Base-by-base conservation (phyloP, 192 early-diverging fungal species). In the Rhizoclosmatium globosum region DNA sequence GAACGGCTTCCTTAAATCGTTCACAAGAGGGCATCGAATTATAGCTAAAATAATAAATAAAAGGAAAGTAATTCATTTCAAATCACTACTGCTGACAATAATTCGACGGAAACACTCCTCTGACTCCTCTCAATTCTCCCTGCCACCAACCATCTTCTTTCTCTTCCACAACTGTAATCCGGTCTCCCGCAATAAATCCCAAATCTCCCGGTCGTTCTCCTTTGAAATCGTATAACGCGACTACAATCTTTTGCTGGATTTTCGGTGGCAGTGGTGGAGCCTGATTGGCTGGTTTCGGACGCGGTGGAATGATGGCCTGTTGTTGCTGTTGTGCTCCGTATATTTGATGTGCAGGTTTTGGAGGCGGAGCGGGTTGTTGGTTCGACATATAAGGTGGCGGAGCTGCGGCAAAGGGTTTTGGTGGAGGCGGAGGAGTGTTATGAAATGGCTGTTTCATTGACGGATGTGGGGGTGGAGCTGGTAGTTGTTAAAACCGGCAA, bases 211-310 rank as follows among this genome's bases (percentile, higher is more conserved):
- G 80, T 77, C 94, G 87, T 73, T 95, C 89, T 0, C 92, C 95
- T 4, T 82, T 82, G 84, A 94, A 99, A 84, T 97, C 94, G 72
- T 94, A 99, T 77, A 94, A 64, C 0, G 97, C 97, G 7, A 90
- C 82, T 2, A 76, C 83, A 9, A 43, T 76, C 31, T 21, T 60
- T 21, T 46, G 84, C 39, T 81, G 45, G 11, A 21, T 11, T 64
- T 64, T 41, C 62, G 62, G 62, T 7, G 62, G 41, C 11, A 64
- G 59, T 38, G 48, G 62, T 59, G 19, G 44, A 15, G 80, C 21
- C 3, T 21, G 17, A 17, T 9, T 7, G 50, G 50, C 9, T 17
- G 50, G 9, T 53, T 53, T 53, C 50, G 6, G 50, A 17, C 17
- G 50, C 9, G 44, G 6, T 64, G 61, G 11, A 19, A 38, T 38